Base-by-base conservation (phyloP, 805 yeast genomes). In the Barnettozyma salicaria region DNA sequence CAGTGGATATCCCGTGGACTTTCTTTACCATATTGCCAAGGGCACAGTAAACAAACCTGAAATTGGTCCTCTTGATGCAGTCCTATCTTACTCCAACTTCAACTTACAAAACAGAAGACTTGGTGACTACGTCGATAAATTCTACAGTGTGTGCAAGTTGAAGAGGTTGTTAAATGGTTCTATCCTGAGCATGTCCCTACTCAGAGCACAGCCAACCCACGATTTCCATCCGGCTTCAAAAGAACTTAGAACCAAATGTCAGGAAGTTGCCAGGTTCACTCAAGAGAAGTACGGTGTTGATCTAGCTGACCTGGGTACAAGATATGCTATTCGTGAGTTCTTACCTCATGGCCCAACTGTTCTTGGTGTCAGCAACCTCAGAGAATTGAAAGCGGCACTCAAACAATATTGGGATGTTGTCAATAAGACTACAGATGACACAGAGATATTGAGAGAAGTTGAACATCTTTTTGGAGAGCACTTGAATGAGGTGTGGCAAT, bases 1-100 rank as follows among this genome's bases (percentile, higher is more conserved):
- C 25, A 78, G 92, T 12, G 97, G 96, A 0, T 88, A 86, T 52
- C 96, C 97, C 0, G 78, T 90, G 18, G 76, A 76, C 14, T 78
- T 74, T 42, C 61, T 89, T 32, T 71, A 72, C 41, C 46, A 70
- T 19, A 64, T 84, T 12, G 77, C 86, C 2, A 44, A 27, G 38
- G 52, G 16, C 41, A 48, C 68, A 28, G 58, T 54, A 2, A 39
- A 55, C 4, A 59, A 53, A 13, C 50, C 61, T 0, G 65, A 63
- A 3, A 73, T 80, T 34, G 83, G 86, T 1, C 66, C 78, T 1
- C 59, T 89, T 37, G 97, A 89, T 55, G 75, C 80, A 1, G 70
- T 87, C 1, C 63, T 90, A 46, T 79, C 89, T 22, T 89, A 89
- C 55, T 78, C 83, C 37, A 80, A 89, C 55, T 75, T 87, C 57